A percentile compares a stretch with the other conserved stretches of the same genome.
These are phyloP conservation scores for Aurantiochytrium sp. DNA, from an alignment of 108 stramenopile genomes.

Conservation along the genomic window DNA sequence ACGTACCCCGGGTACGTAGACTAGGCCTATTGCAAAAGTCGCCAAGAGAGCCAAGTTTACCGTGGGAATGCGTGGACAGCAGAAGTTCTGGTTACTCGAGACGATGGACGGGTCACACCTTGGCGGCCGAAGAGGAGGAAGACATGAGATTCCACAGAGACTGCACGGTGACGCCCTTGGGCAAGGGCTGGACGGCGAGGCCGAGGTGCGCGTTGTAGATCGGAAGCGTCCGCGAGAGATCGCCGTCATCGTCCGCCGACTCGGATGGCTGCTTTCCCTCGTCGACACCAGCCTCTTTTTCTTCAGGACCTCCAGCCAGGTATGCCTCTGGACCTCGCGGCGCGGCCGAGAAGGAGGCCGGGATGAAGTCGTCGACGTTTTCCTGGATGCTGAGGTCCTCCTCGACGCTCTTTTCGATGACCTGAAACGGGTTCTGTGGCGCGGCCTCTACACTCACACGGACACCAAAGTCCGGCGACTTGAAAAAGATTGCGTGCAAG, in stretches of 20 bases:
- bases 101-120: too few relatives aligned
- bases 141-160: conserved; percentile 45
- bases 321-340: conserved; percentile 22
- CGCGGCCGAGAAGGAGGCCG: conserved; percentile 55
- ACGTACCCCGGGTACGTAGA: too few relatives aligned
- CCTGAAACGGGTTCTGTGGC: conserved; percentile 34
- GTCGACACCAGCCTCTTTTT: background rate
- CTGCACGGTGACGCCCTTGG: conserved; percentile 40
- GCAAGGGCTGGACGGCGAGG: conserved; percentile 58
- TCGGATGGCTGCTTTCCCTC: background rate
- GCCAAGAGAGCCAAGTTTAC: too few relatives aligned
- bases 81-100: too few relatives aligned
- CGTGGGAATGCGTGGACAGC: too few relatives aligned
- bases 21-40: too few relatives aligned
- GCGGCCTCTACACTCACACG: conserved; percentile 45
- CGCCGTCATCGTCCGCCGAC: too few relatives aligned
- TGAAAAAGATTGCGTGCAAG: conserved; percentile 49
- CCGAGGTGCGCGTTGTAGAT: conserved; percentile 56
- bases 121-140: background rate
- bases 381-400: conserved; percentile 58
- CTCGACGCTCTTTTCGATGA: conserved; percentile 15
- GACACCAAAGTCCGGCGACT: conserved; percentile 58
- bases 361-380: conserved; percentile 50
- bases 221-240: too few relatives aligned
- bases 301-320: background rate